A percentile compares a stretch with the other conserved stretches of the same genome.
Conservation (phyloP, 1,284 basidiomycete genomes). For the Moniliophthora roreri region DNA sequence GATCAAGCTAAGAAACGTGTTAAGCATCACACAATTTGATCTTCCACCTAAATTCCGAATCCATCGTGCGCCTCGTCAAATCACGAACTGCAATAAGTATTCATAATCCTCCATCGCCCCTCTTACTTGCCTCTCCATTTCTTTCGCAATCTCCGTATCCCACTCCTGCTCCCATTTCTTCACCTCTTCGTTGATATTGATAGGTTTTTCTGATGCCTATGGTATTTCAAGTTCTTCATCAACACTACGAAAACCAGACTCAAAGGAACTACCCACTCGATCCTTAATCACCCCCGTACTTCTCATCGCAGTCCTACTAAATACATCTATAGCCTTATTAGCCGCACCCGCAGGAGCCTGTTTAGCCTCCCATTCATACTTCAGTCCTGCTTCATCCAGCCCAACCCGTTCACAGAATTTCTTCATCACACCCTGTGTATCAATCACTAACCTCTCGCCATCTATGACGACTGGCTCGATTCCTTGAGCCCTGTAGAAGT, state of each 20-base stretch:
- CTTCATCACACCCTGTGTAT: background rate
- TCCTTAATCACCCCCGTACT: background rate
- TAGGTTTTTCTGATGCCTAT: background rate
- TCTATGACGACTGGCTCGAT: background rate
- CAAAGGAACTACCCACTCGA: background rate
- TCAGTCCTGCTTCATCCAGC: background rate
- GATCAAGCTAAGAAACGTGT: no score
- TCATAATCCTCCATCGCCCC: conserved; percentile 1
- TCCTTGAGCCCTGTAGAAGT: background rate
- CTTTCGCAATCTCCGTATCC: background rate
- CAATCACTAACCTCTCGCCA: background rate
- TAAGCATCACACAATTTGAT: no score
- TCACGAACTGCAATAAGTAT: background rate
- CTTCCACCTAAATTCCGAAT: no score
- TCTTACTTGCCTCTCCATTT: background rate
- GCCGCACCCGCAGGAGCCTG: background rate
- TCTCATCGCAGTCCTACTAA: background rate
- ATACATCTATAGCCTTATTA: background rate
- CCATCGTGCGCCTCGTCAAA: no score
- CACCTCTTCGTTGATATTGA: background rate
- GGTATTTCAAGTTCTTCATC: background rate
- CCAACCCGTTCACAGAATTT: background rate
- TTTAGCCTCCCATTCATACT: conserved; percentile 2
- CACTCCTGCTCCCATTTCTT: background rate
- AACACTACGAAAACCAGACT: background rate